Conservation (phyloP, 192 early-diverging fungal genomes). For the Glomus cerebriforme region DNA sequence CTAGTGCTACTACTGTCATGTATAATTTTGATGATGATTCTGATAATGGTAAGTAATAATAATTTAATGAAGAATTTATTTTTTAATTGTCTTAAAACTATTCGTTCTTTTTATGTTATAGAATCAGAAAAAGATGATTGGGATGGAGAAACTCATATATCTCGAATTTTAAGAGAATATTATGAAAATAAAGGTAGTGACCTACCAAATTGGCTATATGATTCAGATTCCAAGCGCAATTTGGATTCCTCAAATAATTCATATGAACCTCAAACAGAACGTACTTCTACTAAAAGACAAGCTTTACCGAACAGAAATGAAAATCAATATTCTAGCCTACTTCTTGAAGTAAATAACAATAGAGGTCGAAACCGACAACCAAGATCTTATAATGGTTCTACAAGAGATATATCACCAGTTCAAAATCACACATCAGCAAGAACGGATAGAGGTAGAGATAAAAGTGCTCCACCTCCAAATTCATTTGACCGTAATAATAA, state of each 20-base stretch:
- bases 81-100: too few relatives aligned
- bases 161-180: slow-evolving; percentile 52
- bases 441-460: background rate
- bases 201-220: slow-evolving; percentile 29
- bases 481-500: background rate
- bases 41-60: slow-evolving; percentile 19
- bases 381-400: too few relatives aligned
- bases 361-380: background rate
- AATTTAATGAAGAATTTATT: background rate
- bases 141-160: slow-evolving; percentile 59
- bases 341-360: background rate
- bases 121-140: slow-evolving; percentile 60
- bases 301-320: background rate
- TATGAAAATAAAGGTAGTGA: slow-evolving; percentile 45
- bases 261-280: background rate
- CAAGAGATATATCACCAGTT: background rate
- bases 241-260: background rate
- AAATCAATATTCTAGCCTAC: background rate
- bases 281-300: background rate
- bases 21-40: slow-evolving; percentile 12
- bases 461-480: background rate
- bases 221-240: background rate
- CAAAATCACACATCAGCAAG: background rate
- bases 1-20: background rate
- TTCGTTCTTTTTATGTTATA: slow-evolving; percentile 34